Conservation (phyloP, 106 monocot species). For the Allium cepa region DNA sequence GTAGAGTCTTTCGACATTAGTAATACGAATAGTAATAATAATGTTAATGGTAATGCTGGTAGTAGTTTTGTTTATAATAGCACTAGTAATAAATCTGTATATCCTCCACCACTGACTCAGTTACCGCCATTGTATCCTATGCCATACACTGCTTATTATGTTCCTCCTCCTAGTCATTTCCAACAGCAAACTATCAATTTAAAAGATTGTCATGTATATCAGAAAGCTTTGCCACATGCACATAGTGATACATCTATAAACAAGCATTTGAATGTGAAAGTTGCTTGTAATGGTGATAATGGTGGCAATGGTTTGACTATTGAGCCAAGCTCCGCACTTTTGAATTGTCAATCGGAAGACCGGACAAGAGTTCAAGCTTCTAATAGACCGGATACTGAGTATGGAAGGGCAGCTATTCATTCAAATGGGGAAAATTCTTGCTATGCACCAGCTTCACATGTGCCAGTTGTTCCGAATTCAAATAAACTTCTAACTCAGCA, state of each 20-base stretch:
- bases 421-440: not conserved
- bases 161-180: not conserved
- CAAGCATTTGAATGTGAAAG: conserved; percentile 1
- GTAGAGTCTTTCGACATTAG: conserved; percentile 16
- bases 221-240: conserved; percentile 35
- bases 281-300: conserved; percentile 6
- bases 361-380: conserved; percentile 13
- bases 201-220: conserved; percentile 45
- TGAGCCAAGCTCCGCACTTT: conserved; percentile 9
- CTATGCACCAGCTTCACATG: too few relatives aligned
- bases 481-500: too few relatives aligned
- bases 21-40: conserved; percentile 13
- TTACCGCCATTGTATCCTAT: conserved; percentile 41
- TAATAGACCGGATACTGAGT: not conserved
- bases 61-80: not conserved
- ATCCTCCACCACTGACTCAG: conserved; percentile 35
- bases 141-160: conserved; percentile 17
- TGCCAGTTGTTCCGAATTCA: too few relatives aligned
- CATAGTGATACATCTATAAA: conserved; percentile 48
- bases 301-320: not conserved
- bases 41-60: conserved; percentile 7
- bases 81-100: conserved; percentile 2
- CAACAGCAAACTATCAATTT: conserved; percentile 16
- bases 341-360: conserved; percentile 29
- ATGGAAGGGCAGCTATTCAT: not conserved